Evolutionary conservation across 176 grass and related monocot genomes (phyloP).

Genomic region (Musa beccarii): DNA sequence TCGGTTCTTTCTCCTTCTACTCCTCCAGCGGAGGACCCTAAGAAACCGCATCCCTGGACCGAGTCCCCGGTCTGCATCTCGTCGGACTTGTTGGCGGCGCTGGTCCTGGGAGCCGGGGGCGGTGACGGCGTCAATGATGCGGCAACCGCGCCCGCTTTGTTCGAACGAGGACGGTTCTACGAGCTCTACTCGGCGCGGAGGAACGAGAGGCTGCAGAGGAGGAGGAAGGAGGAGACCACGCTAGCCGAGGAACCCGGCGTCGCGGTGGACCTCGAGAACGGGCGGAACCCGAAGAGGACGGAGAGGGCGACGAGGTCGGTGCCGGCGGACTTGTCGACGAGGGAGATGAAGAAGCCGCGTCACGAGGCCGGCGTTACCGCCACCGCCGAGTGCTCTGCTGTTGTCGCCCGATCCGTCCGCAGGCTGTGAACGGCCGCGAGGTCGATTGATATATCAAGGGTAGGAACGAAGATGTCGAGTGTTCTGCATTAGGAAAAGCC

Average conservation of each 20-base stretch:
- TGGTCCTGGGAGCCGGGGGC: conserved; percentile 26
- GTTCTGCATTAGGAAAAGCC: too few species aligned
- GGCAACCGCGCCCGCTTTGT: conserved; percentile 37
- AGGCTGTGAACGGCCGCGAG: neutral
- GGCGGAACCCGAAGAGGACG: conserved; percentile 33
- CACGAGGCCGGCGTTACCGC: neutral
- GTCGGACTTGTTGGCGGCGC: conserved; percentile 17
- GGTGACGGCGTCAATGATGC: conserved; percentile 2
- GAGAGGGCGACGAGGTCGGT: conserved; percentile 11
- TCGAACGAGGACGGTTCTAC: conserved; percentile 72
- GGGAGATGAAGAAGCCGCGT: conserved; percentile 58
- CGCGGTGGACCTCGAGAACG: conserved; percentile 57
- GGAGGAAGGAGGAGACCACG: conserved; percentile 32
- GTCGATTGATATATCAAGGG: too few species aligned
- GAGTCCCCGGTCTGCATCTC: conserved; percentile 29
- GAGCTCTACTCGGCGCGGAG: conserved; percentile 72
- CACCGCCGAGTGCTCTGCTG: neutral
- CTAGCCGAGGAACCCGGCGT: conserved; percentile 55
- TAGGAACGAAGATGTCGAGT: too few species aligned
- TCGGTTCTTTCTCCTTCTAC: neutral
- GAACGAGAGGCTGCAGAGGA: conserved; percentile 68
- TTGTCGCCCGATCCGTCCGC: neutral
- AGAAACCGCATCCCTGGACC: conserved; percentile 24
- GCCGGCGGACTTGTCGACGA: conserved; percentile 23
- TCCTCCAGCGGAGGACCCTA: conserved; percentile 25